phyloP scores from a whole-genome alignment of 768 basidiomycete genomes.

The Dioszegia hungarica region DNA sequence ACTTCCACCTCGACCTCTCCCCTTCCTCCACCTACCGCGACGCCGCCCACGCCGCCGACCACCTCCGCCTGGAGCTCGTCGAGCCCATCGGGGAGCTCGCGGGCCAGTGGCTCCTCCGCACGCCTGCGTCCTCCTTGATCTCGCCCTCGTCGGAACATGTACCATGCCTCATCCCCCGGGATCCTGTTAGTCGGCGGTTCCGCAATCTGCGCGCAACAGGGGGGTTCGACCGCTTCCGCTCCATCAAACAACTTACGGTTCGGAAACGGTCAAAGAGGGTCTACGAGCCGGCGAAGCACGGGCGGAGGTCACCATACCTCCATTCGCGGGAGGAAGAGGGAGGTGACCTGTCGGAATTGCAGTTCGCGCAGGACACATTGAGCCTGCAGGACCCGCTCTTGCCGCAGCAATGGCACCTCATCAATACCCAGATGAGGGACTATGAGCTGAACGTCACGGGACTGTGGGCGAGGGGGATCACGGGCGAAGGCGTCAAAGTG shows the following conservation, averaged over 20 bases:
- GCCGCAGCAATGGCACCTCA: slow-evolving; percentile 83
- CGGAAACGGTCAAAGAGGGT: slow-evolving; percentile 47
- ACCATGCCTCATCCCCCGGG: slow-evolving; percentile 5
- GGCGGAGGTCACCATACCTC: background rate
- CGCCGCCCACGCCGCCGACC: slow-evolving; percentile 58
- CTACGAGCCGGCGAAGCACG: slow-evolving; percentile 14
- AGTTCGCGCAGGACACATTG: slow-evolving; percentile 57
- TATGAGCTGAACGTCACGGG: slow-evolving; percentile 79
- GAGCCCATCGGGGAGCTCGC: slow-evolving; percentile 78
- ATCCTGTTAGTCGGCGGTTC: background rate
- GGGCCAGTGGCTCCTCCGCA: slow-evolving; percentile 77
- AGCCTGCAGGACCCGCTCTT: slow-evolving; percentile 78
- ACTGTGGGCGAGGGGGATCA: slow-evolving; percentile 86
- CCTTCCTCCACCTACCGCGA: slow-evolving; percentile 52
- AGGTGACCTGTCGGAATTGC: slow-evolving; percentile 22
- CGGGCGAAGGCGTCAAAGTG: slow-evolving; percentile 76
- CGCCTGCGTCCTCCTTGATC: slow-evolving; percentile 17
- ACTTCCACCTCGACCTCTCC: slow-evolving; percentile 59
- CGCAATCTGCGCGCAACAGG: background rate
- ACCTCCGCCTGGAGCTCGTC: slow-evolving; percentile 75
- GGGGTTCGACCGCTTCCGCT: background rate
- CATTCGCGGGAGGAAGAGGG: background rate
- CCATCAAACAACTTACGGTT: slow-evolving; percentile 31
- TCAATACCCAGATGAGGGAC: slow-evolving; percentile 76
- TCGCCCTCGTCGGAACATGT: background rate